Base-by-base conservation (phyloP, 495 filamentous ascomycete species). In the Daldinia caldariorum region DNA sequence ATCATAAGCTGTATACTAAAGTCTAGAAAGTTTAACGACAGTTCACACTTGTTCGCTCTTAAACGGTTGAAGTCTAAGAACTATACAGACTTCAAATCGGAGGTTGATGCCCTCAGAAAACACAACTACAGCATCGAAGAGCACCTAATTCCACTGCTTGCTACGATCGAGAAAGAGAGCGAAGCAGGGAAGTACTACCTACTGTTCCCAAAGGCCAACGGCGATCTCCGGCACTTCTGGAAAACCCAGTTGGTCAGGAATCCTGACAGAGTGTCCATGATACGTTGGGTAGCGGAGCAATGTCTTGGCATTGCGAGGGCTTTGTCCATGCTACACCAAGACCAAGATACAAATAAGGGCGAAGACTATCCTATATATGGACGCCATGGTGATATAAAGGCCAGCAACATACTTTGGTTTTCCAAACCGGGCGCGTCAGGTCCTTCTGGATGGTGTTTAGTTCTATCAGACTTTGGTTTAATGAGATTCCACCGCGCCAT, bases 351-450 rank as follows among this genome's bases (percentile, higher is more conserved):
- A 1, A 16, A 63, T 26, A 64, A 60, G 31, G 26, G 18, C 31
- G 16, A 37, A 1, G 66, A 63, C 16, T 26, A 53, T 58, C 61
- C 67, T 1, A 64, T 64, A 12, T 64, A 69, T 29, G 67, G 67
- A 1, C 67, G 67, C 10, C 67, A 69, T 49, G 67, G 67, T 1
- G 67, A 69, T n/a, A 58, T 69, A 29, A 69, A 69, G 56, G 67
- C 67, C 0, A 55, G 10, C 0, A 69, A 69, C n/a, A 69, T 69
- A 7, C 60, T 69, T 4, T 69, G 67, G 67, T 69, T 69, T 38
- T 34, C 61, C 7, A 56, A 69, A 20, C 60, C 60, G 7, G 38
- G n/a, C 3, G 13, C 10, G 13, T 0, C 10, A 12, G 67, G 55
- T 1, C 55, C 55, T 18, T n/a, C 26, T 0, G 55, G 54, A 39